Base-by-base conservation (phyloP, 2,329 filamentous ascomycete species). In the Alternaria ventricosa region DNA sequence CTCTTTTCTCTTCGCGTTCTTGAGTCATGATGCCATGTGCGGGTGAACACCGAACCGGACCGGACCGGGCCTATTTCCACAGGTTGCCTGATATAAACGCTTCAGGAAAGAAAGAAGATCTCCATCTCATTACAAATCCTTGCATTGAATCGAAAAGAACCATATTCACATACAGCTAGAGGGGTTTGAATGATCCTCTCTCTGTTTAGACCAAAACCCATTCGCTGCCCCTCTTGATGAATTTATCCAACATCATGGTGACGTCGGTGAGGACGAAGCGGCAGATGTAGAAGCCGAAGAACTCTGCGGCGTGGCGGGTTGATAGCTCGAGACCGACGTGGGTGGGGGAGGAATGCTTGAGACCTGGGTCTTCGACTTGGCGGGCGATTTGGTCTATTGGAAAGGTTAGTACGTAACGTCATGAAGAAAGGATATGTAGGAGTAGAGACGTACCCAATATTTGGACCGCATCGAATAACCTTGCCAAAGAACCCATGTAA, bases 361-460 rank as follows among this genome's bases (percentile, higher is more conserved):
- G 87, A 10, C 95, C 95, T 6, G 95, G 95, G 76, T 98, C 95
- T 78, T 97, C 95, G 50, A 97, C 94, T 84, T 97, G 95, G 69
- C 95, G 92, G 57, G 94, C 93, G 79, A 98, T 95, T 88, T 96
- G 93, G 84, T 97, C 94, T n/a, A n/a, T n/a, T n/a, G n/a, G n/a
- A n/a, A n/a, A n/a, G n/a, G n/a, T n/a, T n/a, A n/a, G n/a, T n/a
- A n/a, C n/a, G n/a, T n/a, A n/a, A n/a, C n/a, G n/a, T n/a, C n/a
- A n/a, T n/a, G n/a, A n/a, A n/a, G n/a, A n/a, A n/a, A n/a, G n/a
- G n/a, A n/a, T n/a, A n/a, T n/a, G n/a, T n/a, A n/a, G n/a, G n/a
- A n/a, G n/a, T n/a, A n/a, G n/a, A n/a, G 25, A 82, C 90, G 85
- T 87, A 97, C 96, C 96, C 77, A 99, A 85, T 61, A 94, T 88